A percentile compares a stretch with the other conserved stretches of the same genome.
These are phyloP conservation scores for Chrysosporium queenslandicum DNA, from an alignment of 2,329 filamentous ascomycete species.

Conservation along the genomic window DNA sequence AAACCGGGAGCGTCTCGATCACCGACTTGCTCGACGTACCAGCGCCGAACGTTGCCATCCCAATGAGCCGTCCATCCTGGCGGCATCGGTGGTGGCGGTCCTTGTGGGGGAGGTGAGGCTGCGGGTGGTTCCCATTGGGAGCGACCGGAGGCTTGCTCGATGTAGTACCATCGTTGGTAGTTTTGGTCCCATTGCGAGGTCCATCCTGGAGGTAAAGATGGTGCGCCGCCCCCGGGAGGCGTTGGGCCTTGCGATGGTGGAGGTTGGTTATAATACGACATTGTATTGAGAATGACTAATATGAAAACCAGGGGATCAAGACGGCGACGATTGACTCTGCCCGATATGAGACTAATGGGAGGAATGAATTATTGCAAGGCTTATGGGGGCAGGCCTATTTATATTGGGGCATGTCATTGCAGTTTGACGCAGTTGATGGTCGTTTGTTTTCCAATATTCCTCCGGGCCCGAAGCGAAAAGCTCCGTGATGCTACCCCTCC, in stretches of 20 bases:
- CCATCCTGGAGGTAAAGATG: constrained; percentile 34
- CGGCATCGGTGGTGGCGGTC: constrained; percentile 30
- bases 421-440: background rate
- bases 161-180: constrained; percentile 31
- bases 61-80: constrained; percentile 41
- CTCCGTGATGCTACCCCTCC: background rate
- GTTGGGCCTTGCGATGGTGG: constrained; percentile 16
- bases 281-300: background rate
- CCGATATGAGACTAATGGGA: background rate
- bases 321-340: background rate
- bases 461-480: background rate
- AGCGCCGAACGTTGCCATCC: constrained; percentile 25
- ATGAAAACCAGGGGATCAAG: background rate
- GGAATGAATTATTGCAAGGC: background rate
- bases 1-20: background rate
- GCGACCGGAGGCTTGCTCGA: constrained; percentile 30
- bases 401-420: background rate
- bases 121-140: constrained; percentile 34
- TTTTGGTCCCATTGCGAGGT: constrained; percentile 32
- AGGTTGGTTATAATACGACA: constrained; percentile 7
- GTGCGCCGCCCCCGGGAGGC: constrained; percentile 15
- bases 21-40: constrained; percentile 3
- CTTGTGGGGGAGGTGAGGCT: constrained; percentile 22
- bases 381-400: background rate
- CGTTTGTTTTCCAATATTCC: background rate